Base-by-base conservation (phyloP, 2,329 filamentous ascomycete genomes). In the Cercospora zeina region DNA sequence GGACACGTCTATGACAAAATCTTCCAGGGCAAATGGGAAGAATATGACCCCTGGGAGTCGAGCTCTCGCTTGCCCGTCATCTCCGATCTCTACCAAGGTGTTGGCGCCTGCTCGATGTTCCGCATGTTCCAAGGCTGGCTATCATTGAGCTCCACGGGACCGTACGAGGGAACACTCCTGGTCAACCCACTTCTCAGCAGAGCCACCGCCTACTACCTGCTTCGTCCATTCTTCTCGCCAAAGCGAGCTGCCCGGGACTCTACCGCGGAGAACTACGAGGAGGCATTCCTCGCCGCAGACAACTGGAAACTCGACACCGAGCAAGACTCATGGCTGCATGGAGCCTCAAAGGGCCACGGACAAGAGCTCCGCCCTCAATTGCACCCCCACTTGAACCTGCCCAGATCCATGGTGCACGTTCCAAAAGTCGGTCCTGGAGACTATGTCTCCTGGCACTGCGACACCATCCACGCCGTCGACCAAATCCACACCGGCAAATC, bases 91-190 rank as follows among this genome's bases (percentile, higher is more conserved):
- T 95, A 97, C 73, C 82, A 90, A 55, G 91, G 92, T 0, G 82
- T 91, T 0, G 92, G 93, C 0, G 87, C 89, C 0, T 96, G 91
- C 76, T 88, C 84, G 50, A 91, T 92, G 80, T 92, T 96, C 76
- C 84, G 93, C 39, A 89, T 91, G 82, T 93, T 90, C 75, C 93
- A 97, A 77, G 93, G 91, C 16, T 97, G 93, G 93, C 76, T 97
- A 57, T 85, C 84, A 63, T 88, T 97, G 82, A 91, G 88, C 62
- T 78, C 80, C n/a, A 88, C 86, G 0, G 86, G 82, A 0, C 89
- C 90, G 0, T 81, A 82, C 4, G 87, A 96, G 77, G 93, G 93
- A 0, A 95, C 92, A 0, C 77, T 97, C 57, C 81, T 90, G 47
- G 89, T 96, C 1, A 93, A 93, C 70, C 93, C 93, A 0, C 79